Conservation (phyloP, 257 asterid species). For the Voacanga thouarsii region DNA sequence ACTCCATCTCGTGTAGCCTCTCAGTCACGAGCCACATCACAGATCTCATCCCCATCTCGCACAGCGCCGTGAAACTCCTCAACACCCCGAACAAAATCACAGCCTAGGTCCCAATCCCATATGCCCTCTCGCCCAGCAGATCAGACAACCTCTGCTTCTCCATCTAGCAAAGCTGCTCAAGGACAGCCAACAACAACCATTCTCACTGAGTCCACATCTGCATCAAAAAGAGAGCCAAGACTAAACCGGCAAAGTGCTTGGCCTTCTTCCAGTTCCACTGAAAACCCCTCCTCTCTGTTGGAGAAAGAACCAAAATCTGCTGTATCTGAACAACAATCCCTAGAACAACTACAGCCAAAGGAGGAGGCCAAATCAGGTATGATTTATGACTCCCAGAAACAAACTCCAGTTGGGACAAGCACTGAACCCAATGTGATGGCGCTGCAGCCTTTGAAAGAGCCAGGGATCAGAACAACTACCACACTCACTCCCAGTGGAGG, state of each 20-base stretch:
- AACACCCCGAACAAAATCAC: slow-evolving; percentile 33
- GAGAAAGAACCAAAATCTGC: slow-evolving; percentile 28
- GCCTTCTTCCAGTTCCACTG: slow-evolving; percentile 20
- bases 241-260: slow-evolving; percentile 19
- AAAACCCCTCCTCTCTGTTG: slow-evolving; percentile 13
- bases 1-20: slow-evolving; percentile 37
- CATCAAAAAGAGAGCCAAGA: slow-evolving; percentile 29
- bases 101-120: slow-evolving; percentile 30
- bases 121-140: slow-evolving; percentile 28
- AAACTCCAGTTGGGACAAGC: slow-evolving; percentile 16
- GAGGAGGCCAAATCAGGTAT: slow-evolving; percentile 22
- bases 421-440: slow-evolving; percentile 18
- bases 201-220: slow-evolving; percentile 24
- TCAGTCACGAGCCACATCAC: slow-evolving; percentile 26
- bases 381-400: slow-evolving; percentile 9
- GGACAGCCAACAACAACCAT: slow-evolving; percentile 7
- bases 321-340: slow-evolving; percentile 20
- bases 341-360: slow-evolving; percentile 23
- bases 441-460: slow-evolving; percentile 23
- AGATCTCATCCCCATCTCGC: slow-evolving; percentile 31
- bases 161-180: slow-evolving; percentile 19
- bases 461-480: slow-evolving; percentile 11
- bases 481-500: slow-evolving; percentile 5
- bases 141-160: slow-evolving; percentile 33
- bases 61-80: slow-evolving; percentile 17